Conservation (phyloP, 306 rosid genomes). For the Acacia melanoxylon region DNA sequence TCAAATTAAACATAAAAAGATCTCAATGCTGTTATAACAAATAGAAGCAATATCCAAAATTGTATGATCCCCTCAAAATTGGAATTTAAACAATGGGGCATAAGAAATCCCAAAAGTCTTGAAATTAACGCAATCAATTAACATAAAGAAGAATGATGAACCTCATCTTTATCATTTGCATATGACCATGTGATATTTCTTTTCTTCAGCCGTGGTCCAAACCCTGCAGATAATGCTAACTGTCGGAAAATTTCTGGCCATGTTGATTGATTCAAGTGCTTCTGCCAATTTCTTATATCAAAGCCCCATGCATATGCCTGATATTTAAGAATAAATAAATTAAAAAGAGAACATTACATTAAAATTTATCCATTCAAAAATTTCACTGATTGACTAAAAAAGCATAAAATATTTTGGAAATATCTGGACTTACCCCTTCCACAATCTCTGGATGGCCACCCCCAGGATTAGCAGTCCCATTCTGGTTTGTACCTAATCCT, state of each 20-base stretch:
- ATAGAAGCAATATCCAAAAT: constrained; percentile 10
- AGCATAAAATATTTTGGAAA: constrained; percentile 19
- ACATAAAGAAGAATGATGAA: constrained; percentile 31
- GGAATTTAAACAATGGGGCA: constrained; percentile 3
- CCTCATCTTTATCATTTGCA: constrained; percentile 81
- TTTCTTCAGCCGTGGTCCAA: constrained; percentile 89
- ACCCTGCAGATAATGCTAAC: constrained; percentile 88
- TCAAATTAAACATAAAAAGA: constrained; percentile 10
- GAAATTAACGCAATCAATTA: constrained; percentile 8
- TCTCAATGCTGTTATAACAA: constrained; percentile 2
- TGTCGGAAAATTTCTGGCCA: constrained; percentile 98
- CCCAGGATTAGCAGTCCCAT: constrained; percentile 89
- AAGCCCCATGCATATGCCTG: constrained; percentile 98
- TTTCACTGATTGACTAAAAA: constrained; percentile 20
- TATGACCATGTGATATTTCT: constrained; percentile 67
- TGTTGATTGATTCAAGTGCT: constrained; percentile 84
- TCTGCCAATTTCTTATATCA: constrained; percentile 97
- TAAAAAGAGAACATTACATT: constrained; percentile 23
- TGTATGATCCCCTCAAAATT: constrained; percentile 7
- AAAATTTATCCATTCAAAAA: constrained; percentile 13
- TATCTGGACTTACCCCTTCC: constrained; percentile 77
- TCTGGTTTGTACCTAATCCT: constrained; percentile 84
- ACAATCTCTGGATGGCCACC: constrained; percentile 99
- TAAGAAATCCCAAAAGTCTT: neutral
- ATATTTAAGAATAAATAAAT: constrained; percentile 8